Evolutionary conservation across 805 yeast species (phyloP), one percentile per base, ranked within the genome.

Genomic region (Pichia thaimueangensis): DNA sequence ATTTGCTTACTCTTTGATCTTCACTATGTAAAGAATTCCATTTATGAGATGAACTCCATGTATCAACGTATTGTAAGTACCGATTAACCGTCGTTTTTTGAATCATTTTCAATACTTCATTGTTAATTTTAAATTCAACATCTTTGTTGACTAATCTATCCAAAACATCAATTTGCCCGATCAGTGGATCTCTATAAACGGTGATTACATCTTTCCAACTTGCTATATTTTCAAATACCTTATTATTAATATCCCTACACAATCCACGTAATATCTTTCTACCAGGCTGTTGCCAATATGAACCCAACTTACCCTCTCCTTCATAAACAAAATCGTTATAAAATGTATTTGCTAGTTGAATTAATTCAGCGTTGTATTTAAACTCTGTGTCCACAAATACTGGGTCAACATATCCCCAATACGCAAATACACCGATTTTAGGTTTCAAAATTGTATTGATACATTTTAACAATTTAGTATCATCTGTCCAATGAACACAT

Each of bases 271-370:
- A 59, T 12, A 73, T 63, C 6, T 55, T 41, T 37, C 95, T 67
- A 0, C 96, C 97, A 0, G 95, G 93, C 51, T 82, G 83, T 53
- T 86, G 84, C 97, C 97, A 89, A 56, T 76, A 76, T 0, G 80
- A 78, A 0, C 89, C 89, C 35, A 82, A 57, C 34, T 55, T 64
- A 3, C 59, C 55, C 0, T 72, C 66, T 37, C 64, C 65, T 22
- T 66, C 69, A 48, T 74, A 74, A 6, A 63, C 65, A 37, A 66
- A 60, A 32, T 67, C 60, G 33, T 59, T 53, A 37, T 76, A 70
- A 6, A 82, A 57, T 31, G 69, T 67, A 48, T 82, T 80, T 13
- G 42, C 37, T 4, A 9, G 21, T 8, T 30, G 13, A 15, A 35
- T 32, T 9, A 17, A 17, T 5, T 32, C 39, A n/a, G 21, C 12